Percentiles rank a stretch among this genome's conserved stretches.
phyloP scores from a whole-genome alignment of 2,329 filamentous ascomycete genomes.

The Alternaria incomplexa region DNA sequence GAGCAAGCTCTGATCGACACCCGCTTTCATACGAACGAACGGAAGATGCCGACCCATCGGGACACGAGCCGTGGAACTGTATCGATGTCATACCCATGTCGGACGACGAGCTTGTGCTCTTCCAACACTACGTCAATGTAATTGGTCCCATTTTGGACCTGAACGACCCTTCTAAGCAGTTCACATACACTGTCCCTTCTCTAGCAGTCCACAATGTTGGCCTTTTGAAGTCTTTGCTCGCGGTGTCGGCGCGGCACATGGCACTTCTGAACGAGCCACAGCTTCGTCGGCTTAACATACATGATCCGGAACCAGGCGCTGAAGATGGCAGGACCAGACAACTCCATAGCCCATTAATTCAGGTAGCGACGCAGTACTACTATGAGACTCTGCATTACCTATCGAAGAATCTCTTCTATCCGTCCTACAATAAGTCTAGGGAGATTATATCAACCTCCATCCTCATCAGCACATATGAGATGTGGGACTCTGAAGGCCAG shows the following conservation, averaged over 20 bases:
- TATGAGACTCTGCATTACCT: slow-evolving; percentile 68
- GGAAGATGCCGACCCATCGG: slow-evolving; percentile 4
- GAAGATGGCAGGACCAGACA: slow-evolving; percentile 15
- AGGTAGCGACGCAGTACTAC: slow-evolving; percentile 60
- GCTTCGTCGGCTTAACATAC: slow-evolving; percentile 31
- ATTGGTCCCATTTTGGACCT: slow-evolving; percentile 53
- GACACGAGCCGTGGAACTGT: slow-evolving; percentile 36
- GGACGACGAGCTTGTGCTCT: slow-evolving; percentile 48
- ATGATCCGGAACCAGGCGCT: slow-evolving; percentile 29
- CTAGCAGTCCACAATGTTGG: slow-evolving; percentile 60
- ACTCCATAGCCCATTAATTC: slow-evolving; percentile 42
- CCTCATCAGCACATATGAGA: slow-evolving; percentile 69
- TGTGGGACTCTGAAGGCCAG: slow-evolving; percentile 64
- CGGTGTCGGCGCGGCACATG: slow-evolving; percentile 61
- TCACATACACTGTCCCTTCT: slow-evolving; percentile 41
- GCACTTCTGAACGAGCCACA: slow-evolving; percentile 48
- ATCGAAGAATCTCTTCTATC: slow-evolving; percentile 64
- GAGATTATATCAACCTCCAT: slow-evolving; percentile 66
- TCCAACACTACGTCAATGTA: slow-evolving; percentile 48
- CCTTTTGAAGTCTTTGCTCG: slow-evolving; percentile 64
- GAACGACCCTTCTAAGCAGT: slow-evolving; percentile 51
- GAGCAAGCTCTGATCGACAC: slow-evolving; percentile 20
- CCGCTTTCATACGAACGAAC: slow-evolving; percentile 10
- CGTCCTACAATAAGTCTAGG: slow-evolving; percentile 62
- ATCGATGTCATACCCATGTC: slow-evolving; percentile 33